These are phyloP conservation scores for Lippia alba DNA, from an alignment of 305 asterid genomes.

Conservation along the genomic window DNA sequence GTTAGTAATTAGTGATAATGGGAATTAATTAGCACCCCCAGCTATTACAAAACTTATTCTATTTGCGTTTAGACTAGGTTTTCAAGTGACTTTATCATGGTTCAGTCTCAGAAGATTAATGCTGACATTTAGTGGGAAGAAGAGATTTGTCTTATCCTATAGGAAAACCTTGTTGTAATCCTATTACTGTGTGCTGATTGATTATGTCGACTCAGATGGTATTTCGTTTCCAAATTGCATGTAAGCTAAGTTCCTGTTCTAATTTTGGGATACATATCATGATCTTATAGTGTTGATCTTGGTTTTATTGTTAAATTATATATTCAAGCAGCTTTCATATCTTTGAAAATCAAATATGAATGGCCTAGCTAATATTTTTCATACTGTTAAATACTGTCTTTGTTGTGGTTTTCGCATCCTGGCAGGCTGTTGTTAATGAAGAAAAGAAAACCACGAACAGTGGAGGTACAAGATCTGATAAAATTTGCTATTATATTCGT, in stretches of 20 bases:
- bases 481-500: slow-evolving; percentile 17
- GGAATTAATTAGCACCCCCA: background rate
- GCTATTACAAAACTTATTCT: slow-evolving; percentile 7
- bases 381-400: slow-evolving; percentile 13
- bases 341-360: slow-evolving; percentile 12
- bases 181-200: slow-evolving; percentile 5
- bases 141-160: background rate
- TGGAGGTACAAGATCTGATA: slow-evolving; percentile 48
- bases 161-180: background rate
- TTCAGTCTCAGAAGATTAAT: background rate
- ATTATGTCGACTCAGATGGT: background rate
- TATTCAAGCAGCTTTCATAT: slow-evolving; percentile 1
- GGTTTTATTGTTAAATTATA: slow-evolving; percentile 4
- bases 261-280: slow-evolving; percentile 9
- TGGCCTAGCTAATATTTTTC: background rate
- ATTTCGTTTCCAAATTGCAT: slow-evolving; percentile 7
- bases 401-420: slow-evolving; percentile 25
- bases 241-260: background rate
- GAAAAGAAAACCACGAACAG: slow-evolving; percentile 48
- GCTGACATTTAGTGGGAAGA: background rate
- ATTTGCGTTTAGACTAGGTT: slow-evolving; percentile 12
- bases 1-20: too few relatives aligned
- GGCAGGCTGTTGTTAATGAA: slow-evolving; percentile 77
- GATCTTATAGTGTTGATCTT: slow-evolving; percentile 5
- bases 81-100: background rate